Conservation (phyloP, 148 eudicot species). For the Drosera capensis region DNA sequence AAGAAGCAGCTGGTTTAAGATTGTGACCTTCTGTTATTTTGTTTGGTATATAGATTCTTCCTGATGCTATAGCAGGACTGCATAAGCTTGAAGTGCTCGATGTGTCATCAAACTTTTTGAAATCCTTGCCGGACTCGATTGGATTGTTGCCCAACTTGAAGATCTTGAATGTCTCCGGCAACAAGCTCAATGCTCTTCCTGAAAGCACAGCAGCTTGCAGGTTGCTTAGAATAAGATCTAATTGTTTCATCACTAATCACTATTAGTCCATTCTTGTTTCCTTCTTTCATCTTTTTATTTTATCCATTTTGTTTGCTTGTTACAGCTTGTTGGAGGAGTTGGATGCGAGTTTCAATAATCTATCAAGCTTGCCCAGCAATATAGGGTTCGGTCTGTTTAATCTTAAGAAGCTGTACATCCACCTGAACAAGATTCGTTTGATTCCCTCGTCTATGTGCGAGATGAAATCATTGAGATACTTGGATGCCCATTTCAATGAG, state of each 20-base stretch:
- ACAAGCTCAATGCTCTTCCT: constrained; percentile 27
- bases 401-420: constrained; percentile 42
- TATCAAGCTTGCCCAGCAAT: constrained; percentile 70
- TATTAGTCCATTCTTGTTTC: background rate
- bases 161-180: constrained; percentile 26
- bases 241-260: background rate
- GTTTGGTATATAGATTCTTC: too few relatives aligned
- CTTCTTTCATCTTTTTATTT: background rate
- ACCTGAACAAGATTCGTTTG: constrained; percentile 68
- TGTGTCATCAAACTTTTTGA: constrained; percentile 26
- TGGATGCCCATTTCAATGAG: constrained; percentile 85
- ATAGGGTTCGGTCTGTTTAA: constrained; percentile 62
- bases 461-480: constrained; percentile 47
- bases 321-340: constrained; percentile 74
- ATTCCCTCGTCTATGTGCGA: constrained; percentile 84
- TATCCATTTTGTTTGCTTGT: background rate
- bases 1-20: too few relatives aligned
- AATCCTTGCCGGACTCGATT: constrained; percentile 32
- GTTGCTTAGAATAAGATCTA: background rate
- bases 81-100: constrained; percentile 26
- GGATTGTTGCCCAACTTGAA: constrained; percentile 30
- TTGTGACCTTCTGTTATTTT: too few relatives aligned
- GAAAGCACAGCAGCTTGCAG: constrained; percentile 34
- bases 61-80: constrained; percentile 28
- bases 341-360: constrained; percentile 73